Evolutionary conservation across 2,329 filamentous ascomycete species (phyloP), one percentile per base, ranked within the genome.

Genomic region (Talaromyces pinophilus): DNA sequence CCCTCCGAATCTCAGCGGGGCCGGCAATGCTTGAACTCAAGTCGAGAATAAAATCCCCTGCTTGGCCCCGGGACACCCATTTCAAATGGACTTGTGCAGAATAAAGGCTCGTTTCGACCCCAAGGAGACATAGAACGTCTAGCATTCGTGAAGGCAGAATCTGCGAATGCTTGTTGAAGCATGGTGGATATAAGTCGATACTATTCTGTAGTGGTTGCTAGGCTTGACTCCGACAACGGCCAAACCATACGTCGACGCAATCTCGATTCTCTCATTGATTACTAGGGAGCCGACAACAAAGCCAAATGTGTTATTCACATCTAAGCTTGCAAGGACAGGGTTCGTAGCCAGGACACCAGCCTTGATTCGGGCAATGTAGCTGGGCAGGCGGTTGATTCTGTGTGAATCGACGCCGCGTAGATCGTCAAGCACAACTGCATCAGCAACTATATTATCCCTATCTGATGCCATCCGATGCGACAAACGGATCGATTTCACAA

Each of bases 171-270:
- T 0, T 85, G 87, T 66, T 94, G 89, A 13, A 93, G 91, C 92
- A 76, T 92, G 88, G 75, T 92, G 88, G 11, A 93, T 90, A 0
- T 92, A 75, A 89, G 90, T 94, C 0, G 91, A 91, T 4, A 85
- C 85, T 91, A 94, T 95, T 63, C 92, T 92, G 72, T 91, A 93
- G 76, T 94, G 91, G 71, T 94, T 94, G 48, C 88, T 91, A 77
- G 90, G 89, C 76, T 88, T 90, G 72, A 93, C 83, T 67, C 85
- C 87, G 0, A 89, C 89, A 85, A 95, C 88, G 35, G 91, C 92
- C 69, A 94, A 90, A 13, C 91, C 91, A 72, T 75, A 82, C 0
- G 71, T 88, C 30, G 81, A 77, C 0, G 91, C 91, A 78, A 90
- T 88, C 10, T 85, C 82, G 50, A 93, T 87, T 0, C 91, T 91